Evolutionary conservation across 2,329 filamentous ascomycete species (phyloP).

Genomic region (Beauveria varroae): DNA sequence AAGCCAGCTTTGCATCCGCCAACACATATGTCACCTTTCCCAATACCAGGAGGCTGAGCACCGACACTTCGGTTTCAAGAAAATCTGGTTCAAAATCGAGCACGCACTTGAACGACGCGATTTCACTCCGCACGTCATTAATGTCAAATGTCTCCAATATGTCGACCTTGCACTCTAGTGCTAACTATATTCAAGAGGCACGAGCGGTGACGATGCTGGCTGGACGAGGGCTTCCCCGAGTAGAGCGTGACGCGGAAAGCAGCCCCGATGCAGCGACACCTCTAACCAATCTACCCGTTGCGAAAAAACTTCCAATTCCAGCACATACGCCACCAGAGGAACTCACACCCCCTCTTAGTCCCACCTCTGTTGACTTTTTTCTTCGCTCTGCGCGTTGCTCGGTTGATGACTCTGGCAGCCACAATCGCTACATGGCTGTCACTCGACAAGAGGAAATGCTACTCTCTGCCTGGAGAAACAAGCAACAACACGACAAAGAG

Average conservation of each 20-base stretch:
- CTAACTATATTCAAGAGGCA: slow-evolving; percentile 30
- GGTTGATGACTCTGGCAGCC: slow-evolving; percentile 22
- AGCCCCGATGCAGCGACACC: slow-evolving; percentile 10
- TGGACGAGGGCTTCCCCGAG: slow-evolving; percentile 17
- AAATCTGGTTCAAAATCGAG: slow-evolving; percentile 17
- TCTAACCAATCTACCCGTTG: slow-evolving; percentile 15
- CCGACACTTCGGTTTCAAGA: neutral
- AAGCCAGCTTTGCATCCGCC: slow-evolving; percentile 31
- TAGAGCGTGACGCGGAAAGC: slow-evolving; percentile 18
- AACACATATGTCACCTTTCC: slow-evolving; percentile 38
- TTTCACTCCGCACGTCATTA: slow-evolving; percentile 3
- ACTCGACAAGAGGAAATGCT: slow-evolving; percentile 52
- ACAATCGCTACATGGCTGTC: slow-evolving; percentile 47
- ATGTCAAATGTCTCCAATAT: neutral
- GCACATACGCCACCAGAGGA: slow-evolving; percentile 25
- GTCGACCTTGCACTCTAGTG: neutral
- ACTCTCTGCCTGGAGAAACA: slow-evolving; percentile 47
- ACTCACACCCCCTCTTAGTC: slow-evolving; percentile 44
- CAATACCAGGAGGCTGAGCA: slow-evolving; percentile 9
- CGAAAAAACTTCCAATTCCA: slow-evolving; percentile 15
- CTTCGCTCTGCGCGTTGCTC: slow-evolving; percentile 33
- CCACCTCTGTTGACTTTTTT: slow-evolving; percentile 43
- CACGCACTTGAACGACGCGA: slow-evolving; percentile 13
- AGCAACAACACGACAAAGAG: slow-evolving; percentile 48
- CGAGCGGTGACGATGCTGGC: slow-evolving; percentile 31